Conservation (phyloP, 331 rosid species). For the Rosa hybrid region DNA sequence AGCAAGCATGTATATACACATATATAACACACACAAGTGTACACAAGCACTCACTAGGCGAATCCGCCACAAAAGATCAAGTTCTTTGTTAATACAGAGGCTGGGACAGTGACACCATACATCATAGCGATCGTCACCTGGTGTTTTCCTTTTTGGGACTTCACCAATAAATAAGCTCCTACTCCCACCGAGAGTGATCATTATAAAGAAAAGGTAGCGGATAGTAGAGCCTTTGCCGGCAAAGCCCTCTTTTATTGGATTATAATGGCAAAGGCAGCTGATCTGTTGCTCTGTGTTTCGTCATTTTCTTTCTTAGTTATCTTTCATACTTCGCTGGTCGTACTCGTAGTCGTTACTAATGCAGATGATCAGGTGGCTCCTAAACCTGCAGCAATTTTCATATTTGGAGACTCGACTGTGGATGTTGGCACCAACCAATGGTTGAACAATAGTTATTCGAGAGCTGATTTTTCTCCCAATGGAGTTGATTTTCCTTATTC, state of each 20-base stretch:
- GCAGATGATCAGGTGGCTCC: not conserved
- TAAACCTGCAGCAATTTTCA: conserved; percentile 26
- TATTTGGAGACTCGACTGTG: conserved; percentile 52
- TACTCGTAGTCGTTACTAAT: not conserved
- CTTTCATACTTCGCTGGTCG: not conserved
- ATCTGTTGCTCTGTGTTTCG: not conserved
- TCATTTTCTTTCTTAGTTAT: not conserved
- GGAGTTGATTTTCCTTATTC: conserved; percentile 48
- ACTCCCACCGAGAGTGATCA: not conserved
- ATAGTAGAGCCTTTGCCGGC: not conserved
- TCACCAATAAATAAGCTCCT: not conserved
- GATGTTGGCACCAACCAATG: conserved; percentile 58
- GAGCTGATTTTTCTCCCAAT: conserved; percentile 39
- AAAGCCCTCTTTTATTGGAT: not conserved
- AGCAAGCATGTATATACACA: not conserved
- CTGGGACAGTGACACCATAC: not conserved
- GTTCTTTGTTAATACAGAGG: conserved; percentile 5
- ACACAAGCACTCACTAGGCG: not conserved
- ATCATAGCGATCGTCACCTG: not conserved
- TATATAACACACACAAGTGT: not conserved
- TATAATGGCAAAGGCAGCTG: conserved; percentile 8
- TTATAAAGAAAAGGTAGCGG: not conserved
- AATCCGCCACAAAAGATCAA: conserved; percentile 17
- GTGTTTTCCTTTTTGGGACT: not conserved
- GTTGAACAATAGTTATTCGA: conserved; percentile 8